Base-by-base conservation (phyloP, 192 early-diverging fungal species). In the Phycomyces blakesleeanus region DNA sequence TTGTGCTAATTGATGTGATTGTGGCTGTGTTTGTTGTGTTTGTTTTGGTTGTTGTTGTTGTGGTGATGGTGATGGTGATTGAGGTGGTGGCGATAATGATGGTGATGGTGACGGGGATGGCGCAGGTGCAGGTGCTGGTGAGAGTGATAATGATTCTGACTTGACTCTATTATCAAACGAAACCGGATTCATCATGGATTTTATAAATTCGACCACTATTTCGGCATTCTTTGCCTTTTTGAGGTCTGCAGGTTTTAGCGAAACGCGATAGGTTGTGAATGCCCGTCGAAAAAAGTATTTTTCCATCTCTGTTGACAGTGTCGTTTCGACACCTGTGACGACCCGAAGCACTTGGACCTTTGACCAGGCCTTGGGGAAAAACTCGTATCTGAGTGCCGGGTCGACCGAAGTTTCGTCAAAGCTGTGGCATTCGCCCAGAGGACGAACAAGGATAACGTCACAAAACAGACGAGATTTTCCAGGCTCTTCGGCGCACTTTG, bases 311-410 rank as follows among this genome's bases (percentile, higher is more conserved):
- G 27, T 24, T 8, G 54, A 64, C 10, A 73, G 63, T 7, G 62
- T 25, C 0, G 57, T 49, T 7, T 64, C 56, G 7, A 68, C 50
- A 4, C 52, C 57, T 29, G 58, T 22, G 10, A 73, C 66, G 18
- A 64, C 53, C 16, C 54, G 54, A 0, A 68, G 8, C 1, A 68
- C 50, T 34, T 47, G 52, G 5, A 73, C 49, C 29, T 73, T 73
- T n/a, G 63, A 52, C 72, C 72, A 73, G 15, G 72, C 72, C 55
- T 63, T 73, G 10, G 72, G 72, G 21, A 44, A 55, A 24, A 57
- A 59, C 18, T 68, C 72, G 26, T 65, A 57, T 47, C 52, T 16
- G 27, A 29, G 21, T 14, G 24, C 44, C 5, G 54, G 38, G 10
- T 53, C 55, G 38, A 56, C 44, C 2, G 26, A 27, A 15, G 62